Base-by-base conservation (phyloP, 139 green algal species). In the Tetradesmus obliquus region DNA sequence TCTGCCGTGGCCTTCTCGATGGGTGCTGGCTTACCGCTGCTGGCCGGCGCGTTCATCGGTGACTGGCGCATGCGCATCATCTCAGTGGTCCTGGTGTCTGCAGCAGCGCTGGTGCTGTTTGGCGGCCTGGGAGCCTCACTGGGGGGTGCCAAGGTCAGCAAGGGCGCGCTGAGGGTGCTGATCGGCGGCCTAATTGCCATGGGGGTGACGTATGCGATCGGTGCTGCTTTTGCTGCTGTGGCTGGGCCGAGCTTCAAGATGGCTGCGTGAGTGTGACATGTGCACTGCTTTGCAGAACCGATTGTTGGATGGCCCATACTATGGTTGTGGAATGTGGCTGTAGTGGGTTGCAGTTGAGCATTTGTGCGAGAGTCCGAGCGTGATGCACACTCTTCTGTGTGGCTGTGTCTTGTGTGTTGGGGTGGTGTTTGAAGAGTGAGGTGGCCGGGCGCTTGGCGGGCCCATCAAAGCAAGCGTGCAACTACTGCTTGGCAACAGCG, bases 121-220 rank as follows among this genome's bases (percentile, higher is more conserved):
- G 97, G 97, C 53, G 89, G 92, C 13, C 69, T 95, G 24, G 96
- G 96, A 1, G 96, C 96, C 0, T 93, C 69, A 8, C 91, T 99
- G 62, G 97, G 97, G 24, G 97, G 94, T 58, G 96, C 96, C 10
- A 88, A 58, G 12, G 84, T 94, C 45, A 6, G 93, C 0, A 91
- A 92, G 2, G 96, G 96, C 9, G 89, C 93, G 0, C 24, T 94
- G 66, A 82, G 97, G 0, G 95, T 97, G 19, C 76, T 98, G 19
- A n/a, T 98, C 0, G 97, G 97, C 10, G 97, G 97, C 22, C 96
- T 93, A 94, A 58, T 98, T 8, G 97, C 97, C 1, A 95, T 98
- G 94, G 94, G 51, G 3, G 89, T 96, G 2, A 97, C 97, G 0
- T 98, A 96, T 84, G 96, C 93, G 19, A 94, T 98, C 20, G 96